Conservation (phyloP, 495 filamentous ascomycete species). For the Podospora sp. region DNA sequence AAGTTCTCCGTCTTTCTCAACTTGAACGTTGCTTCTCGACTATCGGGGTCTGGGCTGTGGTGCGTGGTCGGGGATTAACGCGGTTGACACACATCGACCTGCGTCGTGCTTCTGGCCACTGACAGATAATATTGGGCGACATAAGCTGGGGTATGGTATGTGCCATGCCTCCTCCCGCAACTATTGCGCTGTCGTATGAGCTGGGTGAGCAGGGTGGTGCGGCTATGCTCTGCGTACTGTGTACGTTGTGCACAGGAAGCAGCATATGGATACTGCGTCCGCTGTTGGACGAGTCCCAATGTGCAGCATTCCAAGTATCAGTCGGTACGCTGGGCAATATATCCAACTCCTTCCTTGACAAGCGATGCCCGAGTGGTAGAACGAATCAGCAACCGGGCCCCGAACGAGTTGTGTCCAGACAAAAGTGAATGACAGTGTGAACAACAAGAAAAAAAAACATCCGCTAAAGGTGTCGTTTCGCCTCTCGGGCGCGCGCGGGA, state of each 20-base stretch:
- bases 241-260: conserved; percentile 1
- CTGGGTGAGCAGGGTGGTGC: neutral
- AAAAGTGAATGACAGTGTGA: neutral
- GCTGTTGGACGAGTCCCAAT: neutral
- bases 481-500: neutral
- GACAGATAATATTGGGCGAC: conserved; percentile 1
- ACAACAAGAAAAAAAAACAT: neutral
- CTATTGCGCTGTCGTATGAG: conserved; percentile 6
- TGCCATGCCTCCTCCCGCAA: conserved; percentile 17
- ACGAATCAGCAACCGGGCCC: neutral
- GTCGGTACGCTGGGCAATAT: neutral
- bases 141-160: neutral
- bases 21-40: neutral
- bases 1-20: neutral
- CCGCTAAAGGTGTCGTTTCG: neutral
- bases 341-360: neutral
- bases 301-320: neutral
- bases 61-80: conserved; percentile 9
- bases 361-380: neutral
- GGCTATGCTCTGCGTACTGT: neutral
- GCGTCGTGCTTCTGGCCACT: conserved; percentile 6
- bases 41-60: neutral
- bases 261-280: neutral
- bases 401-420: neutral
- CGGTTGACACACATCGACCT: conserved; percentile 12